phyloP scores from a whole-genome alignment of 768 basidiomycete genomes.

The Boletus reticulatus region DNA sequence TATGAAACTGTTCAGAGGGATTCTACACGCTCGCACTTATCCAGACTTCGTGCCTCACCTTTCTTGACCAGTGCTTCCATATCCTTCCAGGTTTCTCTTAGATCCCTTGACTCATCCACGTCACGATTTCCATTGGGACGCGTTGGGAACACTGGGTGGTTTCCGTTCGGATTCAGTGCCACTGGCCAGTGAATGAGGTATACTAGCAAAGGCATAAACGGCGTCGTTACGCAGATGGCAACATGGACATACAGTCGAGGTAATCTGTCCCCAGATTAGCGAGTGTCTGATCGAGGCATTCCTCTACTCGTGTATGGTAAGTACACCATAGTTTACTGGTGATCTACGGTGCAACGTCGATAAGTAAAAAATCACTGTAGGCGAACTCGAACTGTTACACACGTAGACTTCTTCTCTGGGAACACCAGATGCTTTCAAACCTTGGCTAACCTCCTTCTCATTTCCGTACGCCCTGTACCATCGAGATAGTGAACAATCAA shows the following conservation, averaged over 20 bases:
- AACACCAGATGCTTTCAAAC: constrained; percentile 73
- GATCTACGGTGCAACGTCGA: constrained; percentile 41
- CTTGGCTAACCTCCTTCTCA: constrained; percentile 81
- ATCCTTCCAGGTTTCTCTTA: constrained; percentile 78
- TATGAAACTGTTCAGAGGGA: constrained; percentile 22
- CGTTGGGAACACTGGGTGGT: constrained; percentile 55
- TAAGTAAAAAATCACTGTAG: neutral
- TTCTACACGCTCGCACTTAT: constrained; percentile 1
- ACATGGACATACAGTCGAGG: constrained; percentile 57
- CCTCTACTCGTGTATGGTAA: constrained; percentile 69
- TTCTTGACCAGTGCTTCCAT: constrained; percentile 74
- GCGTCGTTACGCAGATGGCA: neutral
- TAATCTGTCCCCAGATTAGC: constrained; percentile 81
- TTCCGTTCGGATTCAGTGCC: constrained; percentile 67
- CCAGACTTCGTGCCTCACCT: constrained; percentile 35
- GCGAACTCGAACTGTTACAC: constrained; percentile 21
- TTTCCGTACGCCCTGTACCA: constrained; percentile 60
- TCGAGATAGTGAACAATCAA: constrained; percentile 17
- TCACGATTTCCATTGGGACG: constrained; percentile 66
- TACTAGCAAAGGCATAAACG: constrained; percentile 27
- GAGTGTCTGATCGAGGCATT: constrained; percentile 72
- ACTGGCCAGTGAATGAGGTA: constrained; percentile 83
- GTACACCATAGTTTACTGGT: constrained; percentile 73
- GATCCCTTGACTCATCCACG: constrained; percentile 60
- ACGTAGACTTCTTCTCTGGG: constrained; percentile 72